Percentiles rank a stretch among this genome's conserved stretches.
Evolutionary conservation across 2,329 filamentous ascomycete species (phyloP).

Genomic region (Fusarium sp.): DNA sequence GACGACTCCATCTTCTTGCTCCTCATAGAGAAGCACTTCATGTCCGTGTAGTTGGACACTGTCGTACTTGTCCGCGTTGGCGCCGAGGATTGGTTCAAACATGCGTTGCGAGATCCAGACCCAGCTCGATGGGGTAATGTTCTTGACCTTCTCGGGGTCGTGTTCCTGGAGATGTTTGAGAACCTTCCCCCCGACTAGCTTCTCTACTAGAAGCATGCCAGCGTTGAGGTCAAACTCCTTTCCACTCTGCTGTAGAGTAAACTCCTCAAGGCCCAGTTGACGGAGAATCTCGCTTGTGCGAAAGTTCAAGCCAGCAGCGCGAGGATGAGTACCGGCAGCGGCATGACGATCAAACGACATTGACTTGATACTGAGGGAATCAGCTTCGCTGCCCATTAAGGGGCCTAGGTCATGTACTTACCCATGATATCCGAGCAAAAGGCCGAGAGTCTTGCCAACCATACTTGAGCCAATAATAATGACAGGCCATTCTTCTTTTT

Average conservation of each 20-base stretch:
- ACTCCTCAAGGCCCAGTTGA: background rate
- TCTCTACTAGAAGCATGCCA: background rate
- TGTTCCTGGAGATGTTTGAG: background rate
- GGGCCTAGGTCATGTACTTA: background rate
- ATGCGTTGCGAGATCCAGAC: constrained; percentile 12
- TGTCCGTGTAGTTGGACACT: background rate
- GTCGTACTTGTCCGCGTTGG: constrained; percentile 1
- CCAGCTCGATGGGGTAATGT: background rate
- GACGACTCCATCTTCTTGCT: background rate
- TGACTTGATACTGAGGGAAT: background rate
- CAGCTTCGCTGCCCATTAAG: background rate
- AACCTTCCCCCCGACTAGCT: background rate
- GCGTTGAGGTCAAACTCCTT: background rate
- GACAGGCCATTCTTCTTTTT: background rate
- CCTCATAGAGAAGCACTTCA: background rate
- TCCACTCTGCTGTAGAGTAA: background rate
- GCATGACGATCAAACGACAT: background rate
- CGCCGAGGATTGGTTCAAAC: constrained; percentile 9
- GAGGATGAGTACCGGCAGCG: background rate
- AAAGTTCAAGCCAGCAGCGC: background rate
- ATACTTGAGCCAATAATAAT: background rate
- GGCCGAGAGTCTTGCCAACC: background rate
- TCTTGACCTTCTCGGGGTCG: background rate
- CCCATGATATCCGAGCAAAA: background rate
- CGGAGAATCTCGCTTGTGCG: background rate